These are phyloP conservation scores for Talaromyces sp. DNA, from an alignment of 2,329 filamentous ascomycete species.

Conservation along the genomic window DNA sequence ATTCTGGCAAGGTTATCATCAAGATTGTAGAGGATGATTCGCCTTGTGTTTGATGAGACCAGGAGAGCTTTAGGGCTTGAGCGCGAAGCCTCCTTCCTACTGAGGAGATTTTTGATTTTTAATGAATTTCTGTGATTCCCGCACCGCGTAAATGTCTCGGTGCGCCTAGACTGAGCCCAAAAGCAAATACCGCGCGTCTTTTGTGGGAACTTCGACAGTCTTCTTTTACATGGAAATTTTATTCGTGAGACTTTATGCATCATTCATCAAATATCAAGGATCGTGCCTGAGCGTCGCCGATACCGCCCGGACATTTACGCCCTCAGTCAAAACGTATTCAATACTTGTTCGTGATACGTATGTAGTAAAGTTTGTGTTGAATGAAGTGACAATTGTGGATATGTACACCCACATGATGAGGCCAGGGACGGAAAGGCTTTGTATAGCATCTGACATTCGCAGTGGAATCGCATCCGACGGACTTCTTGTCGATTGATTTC, in stretches of 20 bases:
- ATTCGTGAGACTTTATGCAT: background rate
- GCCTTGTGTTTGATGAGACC: background rate
- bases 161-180: background rate
- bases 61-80: background rate
- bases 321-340: background rate
- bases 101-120: background rate
- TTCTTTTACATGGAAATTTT: background rate
- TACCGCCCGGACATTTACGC: background rate
- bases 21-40: background rate
- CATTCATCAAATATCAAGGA: background rate
- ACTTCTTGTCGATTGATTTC: no score
- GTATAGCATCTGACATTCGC: background rate
- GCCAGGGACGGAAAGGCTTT: background rate
- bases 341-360: background rate
- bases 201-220: background rate
- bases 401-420: background rate
- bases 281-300: background rate
- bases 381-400: background rate
- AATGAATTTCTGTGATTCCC: no score
- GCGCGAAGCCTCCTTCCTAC: background rate
- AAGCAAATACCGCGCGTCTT: background rate
- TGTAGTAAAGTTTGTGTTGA: no score
- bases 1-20: constrained; percentile 7
- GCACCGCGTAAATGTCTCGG: background rate
- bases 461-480: no score